Conservation (phyloP, 805 yeast genomes). For the Debaryomyces prosopidis region DNA sequence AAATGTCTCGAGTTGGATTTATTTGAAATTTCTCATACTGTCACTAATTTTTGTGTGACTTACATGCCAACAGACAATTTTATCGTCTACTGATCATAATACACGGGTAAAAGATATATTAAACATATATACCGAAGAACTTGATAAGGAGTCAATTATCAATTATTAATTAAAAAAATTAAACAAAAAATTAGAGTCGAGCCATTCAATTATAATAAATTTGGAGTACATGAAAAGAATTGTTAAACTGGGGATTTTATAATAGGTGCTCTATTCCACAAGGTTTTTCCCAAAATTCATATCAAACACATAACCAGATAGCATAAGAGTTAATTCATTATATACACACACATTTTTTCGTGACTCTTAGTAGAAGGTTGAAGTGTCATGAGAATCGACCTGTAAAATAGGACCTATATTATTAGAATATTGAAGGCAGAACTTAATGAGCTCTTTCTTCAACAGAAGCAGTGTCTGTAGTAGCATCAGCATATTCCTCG, state of each 20-base stretch:
- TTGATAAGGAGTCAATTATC: constrained; percentile 2
- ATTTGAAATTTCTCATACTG: too few species aligned
- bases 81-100: background rate
- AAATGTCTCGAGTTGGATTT: background rate
- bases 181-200: constrained; percentile 12
- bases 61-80: background rate
- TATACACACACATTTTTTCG: constrained; percentile 17
- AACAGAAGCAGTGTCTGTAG: background rate
- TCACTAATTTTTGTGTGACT: background rate
- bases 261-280: too few species aligned
- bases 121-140: background rate
- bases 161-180: constrained; percentile 1
- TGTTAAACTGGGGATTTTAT: background rate
- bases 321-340: constrained; percentile 7
- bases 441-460: background rate
- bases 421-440: background rate
- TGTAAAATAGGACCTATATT: background rate
- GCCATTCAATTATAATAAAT: constrained; percentile 15
- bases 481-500: constrained; percentile 20
- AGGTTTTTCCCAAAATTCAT: too few species aligned
- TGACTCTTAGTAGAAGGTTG: constrained; percentile 2
- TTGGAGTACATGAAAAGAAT: constrained; percentile 12
- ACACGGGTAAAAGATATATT: constrained; percentile 3
- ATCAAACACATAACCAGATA: too few species aligned
- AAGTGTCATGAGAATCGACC: background rate